Conservation (phyloP, 177 flowering plant species). For the Telopea speciosissima region DNA sequence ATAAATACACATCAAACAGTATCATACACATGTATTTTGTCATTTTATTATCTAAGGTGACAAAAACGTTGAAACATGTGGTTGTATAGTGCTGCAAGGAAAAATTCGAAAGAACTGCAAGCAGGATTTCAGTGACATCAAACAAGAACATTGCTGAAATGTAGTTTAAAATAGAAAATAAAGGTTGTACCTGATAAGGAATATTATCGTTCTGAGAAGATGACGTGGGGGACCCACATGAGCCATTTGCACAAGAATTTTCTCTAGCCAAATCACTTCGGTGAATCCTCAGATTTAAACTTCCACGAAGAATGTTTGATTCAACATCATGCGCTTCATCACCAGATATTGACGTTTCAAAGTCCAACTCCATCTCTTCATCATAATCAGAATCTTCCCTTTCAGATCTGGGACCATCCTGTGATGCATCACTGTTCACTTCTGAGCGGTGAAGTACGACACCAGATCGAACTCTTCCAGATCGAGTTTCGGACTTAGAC, state of each 20-base stretch:
- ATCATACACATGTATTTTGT: not conserved
- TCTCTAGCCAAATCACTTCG: conserved; percentile 47
- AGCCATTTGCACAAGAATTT: conserved; percentile 43
- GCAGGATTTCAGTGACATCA: not conserved
- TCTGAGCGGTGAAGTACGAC: conserved; percentile 72
- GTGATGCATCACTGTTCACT: conserved; percentile 69
- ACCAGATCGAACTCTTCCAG: conserved; percentile 55
- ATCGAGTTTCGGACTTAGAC: conserved; percentile 39
- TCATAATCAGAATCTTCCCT: conserved; percentile 94
- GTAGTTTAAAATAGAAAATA: not conserved
- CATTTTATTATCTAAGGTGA: not conserved
- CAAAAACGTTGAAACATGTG: not conserved
- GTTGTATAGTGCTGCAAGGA: not conserved
- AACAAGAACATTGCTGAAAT: not conserved
- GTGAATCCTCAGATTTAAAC: conserved; percentile 70
- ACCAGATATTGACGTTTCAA: conserved; percentile 72
- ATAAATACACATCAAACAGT: not conserved
- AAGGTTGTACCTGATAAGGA: conserved; percentile 50
- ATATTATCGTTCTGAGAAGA: conserved; percentile 45
- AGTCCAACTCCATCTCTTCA: conserved; percentile 84
- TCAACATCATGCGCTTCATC: conserved; percentile 69
- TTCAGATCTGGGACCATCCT: conserved; percentile 78
- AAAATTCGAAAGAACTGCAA: not conserved
- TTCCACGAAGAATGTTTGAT: conserved; percentile 57
- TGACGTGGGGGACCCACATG: conserved; percentile 51